Evolutionary conservation across 2,329 filamentous ascomycete genomes (phyloP), one percentile per base, ranked within the genome.

Genomic region (Lachnellula occidentalis): DNA sequence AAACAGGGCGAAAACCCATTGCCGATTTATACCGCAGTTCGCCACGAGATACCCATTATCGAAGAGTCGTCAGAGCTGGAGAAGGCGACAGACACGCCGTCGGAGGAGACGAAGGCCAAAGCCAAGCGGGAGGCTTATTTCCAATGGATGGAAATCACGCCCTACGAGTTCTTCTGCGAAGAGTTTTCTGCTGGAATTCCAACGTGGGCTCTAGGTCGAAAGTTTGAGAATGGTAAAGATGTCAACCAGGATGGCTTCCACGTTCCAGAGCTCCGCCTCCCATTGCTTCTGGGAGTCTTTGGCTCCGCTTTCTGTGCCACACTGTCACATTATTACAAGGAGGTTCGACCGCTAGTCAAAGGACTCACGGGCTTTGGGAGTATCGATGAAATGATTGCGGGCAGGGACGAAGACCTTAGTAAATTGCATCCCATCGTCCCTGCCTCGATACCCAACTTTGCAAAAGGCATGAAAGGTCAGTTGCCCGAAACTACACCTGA

Each of bases 251-350:
- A 86, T 45, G 82, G 88, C 8, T 79, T 80, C 22, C 84, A 89
- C 43, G 76, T 95, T 4, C 94, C 94, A 0, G 94, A 99, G 71
- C 74, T 94, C 27, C 84, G 91, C 42, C 78, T 95, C 55, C 89
- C 92, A 0, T 77, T 94, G 7, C 77, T 97, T 46, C 82, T 99
- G 76, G 94, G 94, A 0, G 87, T 97, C n/a, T 99, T 94, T 78
- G 94, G 94, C 1, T 95, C 88, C 62, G 94, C 94, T 3, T 97
- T 99, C 68, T 97, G 94, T 64, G 94, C 94, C 0, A 97, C 94
- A 0, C 75, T 99, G 0, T 92, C 89, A 43, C 94, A 97, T 70
- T 99, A 99, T 69, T 97, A 97, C 72, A 89, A 87, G 60, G 94
- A 99, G 71, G 81, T 97, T 46, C 81, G 88, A n/a, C 94, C 94